A percentile compares a stretch with the other conserved stretches of the same genome.
These are phyloP conservation scores for Pezicula rhizophila DNA, from an alignment of 2,329 filamentous ascomycete species.

Conservation along the genomic window DNA sequence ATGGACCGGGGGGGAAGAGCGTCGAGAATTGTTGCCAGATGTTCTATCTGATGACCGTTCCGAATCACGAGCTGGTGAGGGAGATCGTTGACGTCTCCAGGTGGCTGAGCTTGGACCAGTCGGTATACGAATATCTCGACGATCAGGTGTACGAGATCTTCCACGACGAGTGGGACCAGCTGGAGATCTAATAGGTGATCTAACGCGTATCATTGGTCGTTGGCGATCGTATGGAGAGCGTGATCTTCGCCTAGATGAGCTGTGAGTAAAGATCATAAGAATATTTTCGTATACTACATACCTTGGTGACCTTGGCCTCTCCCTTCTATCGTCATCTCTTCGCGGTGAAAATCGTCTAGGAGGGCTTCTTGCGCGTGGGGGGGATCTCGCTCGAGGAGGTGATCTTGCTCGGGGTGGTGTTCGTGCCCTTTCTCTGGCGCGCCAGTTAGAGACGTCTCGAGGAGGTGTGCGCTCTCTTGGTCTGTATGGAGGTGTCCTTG, in stretches of 20 bases:
- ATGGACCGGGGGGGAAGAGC: slow-evolving; percentile 54
- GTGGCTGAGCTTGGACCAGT: slow-evolving; percentile 37
- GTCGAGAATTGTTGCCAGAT: slow-evolving; percentile 53
- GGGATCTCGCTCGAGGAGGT: slow-evolving; percentile 26
- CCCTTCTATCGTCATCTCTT: slow-evolving; percentile 29
- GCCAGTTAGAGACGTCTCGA: slow-evolving; percentile 16
- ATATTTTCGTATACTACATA: background rate
- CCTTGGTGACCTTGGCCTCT: slow-evolving; percentile 31
- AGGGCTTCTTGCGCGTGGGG: slow-evolving; percentile 25
- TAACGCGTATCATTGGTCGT: slow-evolving; percentile 19
- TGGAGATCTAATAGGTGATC: slow-evolving; percentile 28
- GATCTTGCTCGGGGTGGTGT: slow-evolving; percentile 9
- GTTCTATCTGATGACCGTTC: slow-evolving; percentile 45
- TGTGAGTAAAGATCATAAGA: slow-evolving; percentile 2
- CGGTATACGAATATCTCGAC: slow-evolving; percentile 38
- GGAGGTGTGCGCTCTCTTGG: slow-evolving; percentile 23
- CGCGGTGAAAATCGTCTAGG: slow-evolving; percentile 27
- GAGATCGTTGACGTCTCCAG: slow-evolving; percentile 47
- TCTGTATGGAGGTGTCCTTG: slow-evolving; percentile 16
- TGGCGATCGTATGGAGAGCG: slow-evolving; percentile 28
- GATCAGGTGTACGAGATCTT: slow-evolving; percentile 47
- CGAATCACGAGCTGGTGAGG: slow-evolving; percentile 40
- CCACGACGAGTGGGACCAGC: slow-evolving; percentile 28
- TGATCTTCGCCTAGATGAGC: slow-evolving; percentile 23
- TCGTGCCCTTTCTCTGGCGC: slow-evolving; percentile 11